Percentiles rank a stretch among this genome's conserved stretches.
Evolutionary conservation across 2,329 filamentous ascomycete genomes (phyloP).

Genomic region (Pseudocercospora crystallina): DNA sequence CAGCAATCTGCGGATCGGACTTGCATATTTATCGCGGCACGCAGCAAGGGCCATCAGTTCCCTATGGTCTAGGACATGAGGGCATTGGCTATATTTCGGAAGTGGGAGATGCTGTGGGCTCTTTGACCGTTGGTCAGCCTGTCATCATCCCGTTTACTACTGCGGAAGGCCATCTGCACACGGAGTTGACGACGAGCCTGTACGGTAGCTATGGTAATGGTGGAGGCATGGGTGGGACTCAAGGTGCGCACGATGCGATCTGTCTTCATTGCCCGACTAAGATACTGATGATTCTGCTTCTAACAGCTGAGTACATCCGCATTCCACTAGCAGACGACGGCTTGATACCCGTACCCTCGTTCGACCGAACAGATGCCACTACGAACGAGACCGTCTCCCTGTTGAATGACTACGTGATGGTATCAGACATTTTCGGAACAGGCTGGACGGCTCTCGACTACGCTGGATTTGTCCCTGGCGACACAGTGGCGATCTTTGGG

Average conservation of each 20-base stretch:
- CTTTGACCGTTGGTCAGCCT: background rate
- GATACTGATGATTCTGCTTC: too few species aligned
- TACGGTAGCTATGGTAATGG: constrained; percentile 19
- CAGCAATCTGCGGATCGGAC: constrained; percentile 20
- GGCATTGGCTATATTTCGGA: constrained; percentile 1
- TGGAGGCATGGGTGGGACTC: background rate
- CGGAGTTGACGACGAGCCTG: background rate
- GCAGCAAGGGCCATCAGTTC: background rate
- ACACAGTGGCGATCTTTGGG: constrained; percentile 4
- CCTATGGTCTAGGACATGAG: constrained; percentile 4
- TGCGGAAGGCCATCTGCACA: background rate
- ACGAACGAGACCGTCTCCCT: too few species aligned
- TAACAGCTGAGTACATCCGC: background rate
- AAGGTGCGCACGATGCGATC: too few species aligned
- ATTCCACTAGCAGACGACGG: background rate
- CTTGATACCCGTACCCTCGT: background rate
- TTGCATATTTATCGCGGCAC: constrained; percentile 22
- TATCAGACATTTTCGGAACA: constrained; percentile 4
- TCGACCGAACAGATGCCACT: background rate
- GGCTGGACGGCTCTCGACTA: constrained; percentile 6
- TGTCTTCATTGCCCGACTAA: too few species aligned
- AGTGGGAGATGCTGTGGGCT: background rate
- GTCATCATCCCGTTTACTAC: background rate
- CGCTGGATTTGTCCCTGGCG: background rate
- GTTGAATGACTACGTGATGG: constrained; percentile 2